A percentile compares a stretch with the other conserved stretches of the same genome.
Conservation (phyloP, 2,329 filamentous ascomycete genomes). For the Colletotrichum shisoi region DNA sequence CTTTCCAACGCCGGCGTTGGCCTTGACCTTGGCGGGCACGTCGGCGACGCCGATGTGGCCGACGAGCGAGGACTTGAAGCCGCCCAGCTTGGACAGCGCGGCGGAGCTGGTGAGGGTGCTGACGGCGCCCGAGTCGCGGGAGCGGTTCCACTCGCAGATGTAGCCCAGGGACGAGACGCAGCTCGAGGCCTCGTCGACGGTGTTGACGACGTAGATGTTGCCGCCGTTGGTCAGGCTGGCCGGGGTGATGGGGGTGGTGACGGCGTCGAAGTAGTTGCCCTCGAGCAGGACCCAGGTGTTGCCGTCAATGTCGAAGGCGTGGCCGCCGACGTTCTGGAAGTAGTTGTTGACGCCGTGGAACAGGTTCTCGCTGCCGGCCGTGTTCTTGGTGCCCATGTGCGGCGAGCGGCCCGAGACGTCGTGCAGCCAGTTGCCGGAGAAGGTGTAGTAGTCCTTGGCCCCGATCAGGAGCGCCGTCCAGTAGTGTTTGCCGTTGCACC, state of each 20-base stretch:
- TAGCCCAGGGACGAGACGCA: constrained; percentile 41
- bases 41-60: constrained; percentile 40
- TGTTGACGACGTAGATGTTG: constrained; percentile 43
- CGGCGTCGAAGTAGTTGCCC: constrained; percentile 51
- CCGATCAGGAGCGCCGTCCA: constrained; percentile 47
- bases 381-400: constrained; percentile 41
- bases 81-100: constrained; percentile 38
- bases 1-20: constrained; percentile 43
- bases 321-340: constrained; percentile 47
- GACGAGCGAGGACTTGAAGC: constrained; percentile 40
- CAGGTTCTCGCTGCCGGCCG: constrained; percentile 26
- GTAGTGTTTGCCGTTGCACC: constrained; percentile 47
- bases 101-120: constrained; percentile 34
- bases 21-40: constrained; percentile 42
- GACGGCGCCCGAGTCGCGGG: constrained; percentile 35
- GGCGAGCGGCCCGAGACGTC: constrained; percentile 44
- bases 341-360: constrained; percentile 47
- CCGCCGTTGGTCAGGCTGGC: constrained; percentile 42
- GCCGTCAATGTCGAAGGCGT: constrained; percentile 62
- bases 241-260: constrained; percentile 51
- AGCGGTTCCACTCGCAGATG: constrained; percentile 43
- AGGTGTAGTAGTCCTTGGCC: constrained; percentile 42
- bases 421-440: constrained; percentile 45
- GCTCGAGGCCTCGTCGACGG: constrained; percentile 42
- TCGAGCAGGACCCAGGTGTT: constrained; percentile 44